Conservation (phyloP, 495 filamentous ascomycete genomes). For the Neurospora sp. region DNA sequence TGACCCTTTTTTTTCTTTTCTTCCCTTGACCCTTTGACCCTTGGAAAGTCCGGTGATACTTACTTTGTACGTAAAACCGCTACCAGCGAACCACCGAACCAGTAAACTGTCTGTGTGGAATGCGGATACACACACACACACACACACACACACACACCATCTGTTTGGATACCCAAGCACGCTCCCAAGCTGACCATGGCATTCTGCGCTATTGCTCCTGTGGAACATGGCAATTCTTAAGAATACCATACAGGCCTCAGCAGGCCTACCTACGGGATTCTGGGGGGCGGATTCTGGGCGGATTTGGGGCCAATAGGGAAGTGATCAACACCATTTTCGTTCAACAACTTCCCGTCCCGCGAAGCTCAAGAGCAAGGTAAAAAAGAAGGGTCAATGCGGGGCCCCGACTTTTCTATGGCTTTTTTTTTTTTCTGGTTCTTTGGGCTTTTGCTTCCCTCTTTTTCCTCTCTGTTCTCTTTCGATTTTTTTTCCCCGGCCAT, state of each 20-base stretch:
- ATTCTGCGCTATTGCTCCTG: constrained; percentile 6
- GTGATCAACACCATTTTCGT: neutral
- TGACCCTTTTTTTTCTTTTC: neutral
- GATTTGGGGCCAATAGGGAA: neutral
- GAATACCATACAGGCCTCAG: constrained; percentile 9
- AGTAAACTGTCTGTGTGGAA: neutral
- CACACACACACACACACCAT: neutral
- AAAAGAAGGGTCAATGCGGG: neutral
- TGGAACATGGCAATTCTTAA: constrained; percentile 17
- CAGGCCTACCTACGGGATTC: neutral
- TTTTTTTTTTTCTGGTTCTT: neutral
- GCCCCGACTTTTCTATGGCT: neutral
- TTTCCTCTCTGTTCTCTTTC: neutral
- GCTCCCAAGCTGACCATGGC: neutral
- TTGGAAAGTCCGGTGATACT: neutral
- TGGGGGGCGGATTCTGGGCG: neutral
- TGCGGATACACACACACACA: neutral
- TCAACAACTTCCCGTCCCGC: neutral
- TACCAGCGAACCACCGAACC: neutral
- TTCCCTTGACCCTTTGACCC: neutral
- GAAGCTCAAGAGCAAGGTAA: no score
- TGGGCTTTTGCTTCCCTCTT: neutral
- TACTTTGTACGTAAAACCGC: neutral
- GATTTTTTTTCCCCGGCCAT: neutral
- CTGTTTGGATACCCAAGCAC: neutral